phyloP scores from a whole-genome alignment of 2,329 filamentous ascomycete species.

The Paracorniculantispora psalliotae region DNA sequence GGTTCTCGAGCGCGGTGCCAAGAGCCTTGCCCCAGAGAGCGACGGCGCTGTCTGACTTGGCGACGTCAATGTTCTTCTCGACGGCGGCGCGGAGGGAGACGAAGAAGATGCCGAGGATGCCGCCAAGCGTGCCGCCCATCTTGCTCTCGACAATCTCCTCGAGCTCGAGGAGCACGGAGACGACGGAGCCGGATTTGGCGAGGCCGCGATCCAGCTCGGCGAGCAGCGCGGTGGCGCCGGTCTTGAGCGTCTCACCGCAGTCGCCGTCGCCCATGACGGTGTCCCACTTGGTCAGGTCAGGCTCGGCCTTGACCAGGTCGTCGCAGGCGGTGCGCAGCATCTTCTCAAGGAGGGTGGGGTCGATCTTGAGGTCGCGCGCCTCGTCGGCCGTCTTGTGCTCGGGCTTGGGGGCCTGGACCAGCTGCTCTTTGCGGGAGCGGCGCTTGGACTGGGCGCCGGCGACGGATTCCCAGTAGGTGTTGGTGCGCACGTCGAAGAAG shows the following conservation, averaged over 20 bases:
- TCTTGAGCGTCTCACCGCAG: conserved; percentile 58
- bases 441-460: conserved; percentile 39
- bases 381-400: conserved; percentile 32
- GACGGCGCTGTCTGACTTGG: conserved; percentile 26
- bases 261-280: conserved; percentile 61
- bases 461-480: conserved; percentile 51
- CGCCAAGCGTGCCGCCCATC: conserved; percentile 50
- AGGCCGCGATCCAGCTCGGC: conserved; percentile 42
- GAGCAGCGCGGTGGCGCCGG: conserved; percentile 43
- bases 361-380: conserved; percentile 42
- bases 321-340: conserved; percentile 52
- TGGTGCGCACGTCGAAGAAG: conserved; percentile 60
- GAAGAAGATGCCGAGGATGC: conserved; percentile 51
- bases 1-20: conserved; percentile 37
- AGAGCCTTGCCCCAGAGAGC: conserved; percentile 42
- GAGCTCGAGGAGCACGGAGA: conserved; percentile 42
- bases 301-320: conserved; percentile 52
- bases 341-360: conserved; percentile 46
- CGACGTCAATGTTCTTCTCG: conserved; percentile 30
- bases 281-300: conserved; percentile 59
- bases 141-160: conserved; percentile 52
- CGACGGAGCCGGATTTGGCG: conserved; percentile 38
- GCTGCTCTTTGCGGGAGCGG: conserved; percentile 36
- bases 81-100: conserved; percentile 42
- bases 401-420: conserved; percentile 34